Percentiles rank a stretch among this genome's conserved stretches.
Evolutionary conservation across 2,329 filamentous ascomycete species (phyloP).

Genomic region (Claviceps monticola): DNA sequence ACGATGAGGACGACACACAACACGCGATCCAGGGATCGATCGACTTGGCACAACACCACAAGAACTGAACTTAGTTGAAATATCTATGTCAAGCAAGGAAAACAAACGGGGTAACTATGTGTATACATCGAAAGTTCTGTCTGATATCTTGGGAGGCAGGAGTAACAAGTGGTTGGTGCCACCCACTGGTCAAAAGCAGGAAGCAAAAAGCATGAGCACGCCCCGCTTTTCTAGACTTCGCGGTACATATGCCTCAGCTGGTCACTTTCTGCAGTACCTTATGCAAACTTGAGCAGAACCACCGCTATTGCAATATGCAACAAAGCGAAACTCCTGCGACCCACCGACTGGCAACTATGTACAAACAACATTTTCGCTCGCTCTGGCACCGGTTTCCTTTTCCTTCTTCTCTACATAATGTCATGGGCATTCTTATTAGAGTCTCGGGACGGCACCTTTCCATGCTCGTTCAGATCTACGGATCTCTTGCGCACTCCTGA

Average conservation of each 20-base stretch:
- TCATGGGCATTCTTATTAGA: constrained; percentile 94
- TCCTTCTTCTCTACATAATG: constrained; percentile 47
- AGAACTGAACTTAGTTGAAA: too few relatives aligned
- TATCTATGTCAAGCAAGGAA: too few relatives aligned
- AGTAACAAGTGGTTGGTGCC: too few relatives aligned
- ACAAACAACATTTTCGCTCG: constrained; percentile 12
- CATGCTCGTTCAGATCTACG: constrained; percentile 86
- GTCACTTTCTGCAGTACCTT: not conserved
- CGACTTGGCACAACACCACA: too few relatives aligned
- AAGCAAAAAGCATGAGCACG: too few relatives aligned
- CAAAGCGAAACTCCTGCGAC: constrained; percentile 8
- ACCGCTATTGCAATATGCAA: constrained; percentile 14
- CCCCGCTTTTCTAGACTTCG: too few relatives aligned
- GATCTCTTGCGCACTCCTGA: constrained; percentile 95
- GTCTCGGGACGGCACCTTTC: constrained; percentile 87
- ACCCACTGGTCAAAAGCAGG: too few relatives aligned
- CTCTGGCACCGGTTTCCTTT: constrained; percentile 12
- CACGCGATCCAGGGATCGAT: too few relatives aligned
- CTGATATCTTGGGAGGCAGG: too few relatives aligned
- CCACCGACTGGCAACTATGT: not conserved
- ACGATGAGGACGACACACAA: too few relatives aligned
- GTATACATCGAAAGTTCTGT: too few relatives aligned
- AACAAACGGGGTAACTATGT: too few relatives aligned
- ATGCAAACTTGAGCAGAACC: not conserved
- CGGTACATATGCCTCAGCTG: not conserved